Evolutionary conservation across 139 green algal species (phyloP), one percentile per base, ranked within the genome.

Genomic region (Chlorella sp.): DNA sequence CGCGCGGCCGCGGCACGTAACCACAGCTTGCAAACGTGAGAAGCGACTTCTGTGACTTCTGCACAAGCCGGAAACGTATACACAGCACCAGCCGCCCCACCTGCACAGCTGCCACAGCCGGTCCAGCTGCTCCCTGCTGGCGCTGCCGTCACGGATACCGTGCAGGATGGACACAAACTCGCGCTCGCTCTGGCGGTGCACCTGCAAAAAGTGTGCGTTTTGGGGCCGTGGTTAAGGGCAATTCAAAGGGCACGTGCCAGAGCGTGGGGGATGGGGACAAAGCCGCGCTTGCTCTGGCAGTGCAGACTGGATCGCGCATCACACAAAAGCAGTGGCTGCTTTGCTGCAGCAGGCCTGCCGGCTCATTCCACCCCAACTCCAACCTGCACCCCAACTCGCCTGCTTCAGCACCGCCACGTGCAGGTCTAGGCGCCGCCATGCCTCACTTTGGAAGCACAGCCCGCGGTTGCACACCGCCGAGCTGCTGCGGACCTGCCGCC

Each of bases 391-490:
- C 3, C 1, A n/a, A 5, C 40, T 34, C 41, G n/a, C 72, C 72
- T 77, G 26, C 41, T 77, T 77, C 34, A 77, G 43, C 38, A 77
- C 26, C 2, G 72, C 72, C 72, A 77, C 72, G 8, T 77, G 72
- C 41, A 77, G 20, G 41, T 56, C 72, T 9, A 77, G 72, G 24
- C 43, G 41, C 41, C 41, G 26, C 72, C 72, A 77, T 8, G 72
- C 72, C 30, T 58, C 41, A 9, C 20, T 77, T 41, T 77, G 72
- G 41, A 77, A 77, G 72, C 24, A 34, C 72, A 43, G 30, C 3
- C 72, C 72, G 30, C 72, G 72, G 72, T 77, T 77, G 72, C 41
- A 58, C 41, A 77, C 72, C 26, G 41, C 41, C 24, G 72, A 44
- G 72, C 28, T 26, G 41, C 51, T 77, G 41, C 72, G 72, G 17